A percentile compares a stretch with the other conserved stretches of the same genome.
phyloP scores from a whole-genome alignment of 225 moss, liverwort and hornwort genomes.

The Anthoceros angustus region DNA sequence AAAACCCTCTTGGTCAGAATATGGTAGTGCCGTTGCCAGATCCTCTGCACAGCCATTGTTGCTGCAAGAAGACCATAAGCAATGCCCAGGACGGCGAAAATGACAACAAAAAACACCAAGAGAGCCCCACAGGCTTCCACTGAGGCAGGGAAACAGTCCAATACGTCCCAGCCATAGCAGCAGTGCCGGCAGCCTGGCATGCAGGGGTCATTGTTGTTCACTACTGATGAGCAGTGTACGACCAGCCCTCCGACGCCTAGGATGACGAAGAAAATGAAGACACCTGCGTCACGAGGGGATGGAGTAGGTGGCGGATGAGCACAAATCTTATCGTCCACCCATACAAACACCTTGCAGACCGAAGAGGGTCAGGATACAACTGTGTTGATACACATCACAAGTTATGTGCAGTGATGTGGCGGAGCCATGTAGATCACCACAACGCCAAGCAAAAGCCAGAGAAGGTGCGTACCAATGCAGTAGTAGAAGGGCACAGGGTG shows the following conservation, averaged over 20 bases:
- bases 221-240: slow-evolving; percentile 25
- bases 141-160: slow-evolving; percentile 30
- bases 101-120: slow-evolving; percentile 21
- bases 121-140: slow-evolving; percentile 26
- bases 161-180: slow-evolving; percentile 23
- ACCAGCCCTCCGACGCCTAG: slow-evolving; percentile 25
- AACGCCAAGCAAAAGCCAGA: no score
- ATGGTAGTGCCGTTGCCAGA: slow-evolving; percentile 17
- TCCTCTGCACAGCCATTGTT: slow-evolving; percentile 18
- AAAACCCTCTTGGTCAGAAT: slow-evolving; percentile 14
- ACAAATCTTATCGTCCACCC: not conserved
- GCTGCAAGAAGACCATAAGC: slow-evolving; percentile 29
- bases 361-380: no score
- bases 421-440: no score
- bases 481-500: slow-evolving; percentile 27
- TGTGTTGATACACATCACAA: no score
- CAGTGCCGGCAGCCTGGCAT: slow-evolving; percentile 21
- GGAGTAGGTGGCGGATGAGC: no score
- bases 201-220: slow-evolving; percentile 18
- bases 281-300: slow-evolving; percentile 12
- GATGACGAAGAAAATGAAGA: slow-evolving; percentile 27
- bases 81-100: slow-evolving; percentile 26
- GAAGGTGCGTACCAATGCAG: slow-evolving; percentile 13
- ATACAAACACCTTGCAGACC: not conserved
- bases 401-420: no score